Base-by-base conservation (phyloP, 495 filamentous ascomycete species). In the Aspergillus diversus region DNA sequence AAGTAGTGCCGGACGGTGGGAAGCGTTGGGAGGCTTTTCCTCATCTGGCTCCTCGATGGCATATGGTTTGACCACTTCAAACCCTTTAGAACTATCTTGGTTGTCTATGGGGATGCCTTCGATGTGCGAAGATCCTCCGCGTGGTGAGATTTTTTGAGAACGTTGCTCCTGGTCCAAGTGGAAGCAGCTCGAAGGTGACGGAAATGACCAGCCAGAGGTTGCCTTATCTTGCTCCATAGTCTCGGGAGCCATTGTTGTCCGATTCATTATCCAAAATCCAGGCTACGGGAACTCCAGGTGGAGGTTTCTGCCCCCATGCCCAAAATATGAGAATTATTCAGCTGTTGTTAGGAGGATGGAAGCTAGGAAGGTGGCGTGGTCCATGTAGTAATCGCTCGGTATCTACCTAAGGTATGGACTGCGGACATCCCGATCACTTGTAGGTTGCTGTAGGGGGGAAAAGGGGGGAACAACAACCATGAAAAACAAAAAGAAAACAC, bases 31-130 rank as follows among this genome's bases (percentile, higher is more conserved):
- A 54, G 5, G 8, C 8, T 50, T 27, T 4, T 79, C 75, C 33
- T 81, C 75, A 6, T 75, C 76, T 1, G 79, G 79, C 56, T 81
- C 79, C 57, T 81, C 79, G 27, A 80, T 72, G 15, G 67, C 78
- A 66, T 80, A 80, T 35, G 79, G 79, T n/a, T 63, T 65, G 17
- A 79, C 65, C 17, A 73, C 63, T 35, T 71, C 53, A 1, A 58
- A 46, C 12, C 62, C 31, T n/a, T 65, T 39, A 34, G 59, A 55
- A 13, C 65, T 54, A 12, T 34, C 33, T 39, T 32, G 49, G n/a
- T 3, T 58, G 35, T 27, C 42, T 3, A n/a, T 21, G 5, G 57
- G 35, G 4, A 64, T 39, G 46, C 57, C 39, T 11, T 59, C 46
- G 15, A 59, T 47, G 48, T 32, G 7, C 34, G 52, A 49, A 1